These are phyloP conservation scores for Thamnidium elegans DNA, from an alignment of 192 early-diverging fungal genomes.

Conservation along the genomic window DNA sequence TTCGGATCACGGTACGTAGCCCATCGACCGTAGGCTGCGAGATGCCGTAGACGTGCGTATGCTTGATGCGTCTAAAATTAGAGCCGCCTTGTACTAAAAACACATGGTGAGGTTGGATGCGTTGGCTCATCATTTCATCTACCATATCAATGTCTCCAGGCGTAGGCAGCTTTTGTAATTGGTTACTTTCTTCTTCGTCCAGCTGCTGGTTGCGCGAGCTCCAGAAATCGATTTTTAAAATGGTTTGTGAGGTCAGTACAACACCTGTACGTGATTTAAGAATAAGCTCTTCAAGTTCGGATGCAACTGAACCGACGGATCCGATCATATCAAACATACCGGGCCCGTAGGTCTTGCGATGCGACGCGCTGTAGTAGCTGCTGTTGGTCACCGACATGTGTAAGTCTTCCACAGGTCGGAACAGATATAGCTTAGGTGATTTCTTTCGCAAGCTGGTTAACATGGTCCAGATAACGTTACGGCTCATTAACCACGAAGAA, in stretches of 20 bases:
- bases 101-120: slow-evolving; percentile 12
- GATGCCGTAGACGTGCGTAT: slow-evolving; percentile 46
- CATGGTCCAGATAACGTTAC: slow-evolving; percentile 55
- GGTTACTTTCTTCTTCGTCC: slow-evolving; percentile 17
- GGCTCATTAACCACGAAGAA: slow-evolving; percentile 33
- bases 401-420: slow-evolving; percentile 61
- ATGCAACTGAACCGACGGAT: slow-evolving; percentile 27
- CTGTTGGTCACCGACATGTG: slow-evolving; percentile 1
- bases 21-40: slow-evolving; percentile 64
- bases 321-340: slow-evolving; percentile 38
- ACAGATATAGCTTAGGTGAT: slow-evolving; percentile 44
- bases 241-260: slow-evolving; percentile 55
- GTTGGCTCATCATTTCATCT: not conserved
- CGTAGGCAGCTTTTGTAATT: slow-evolving; percentile 6
- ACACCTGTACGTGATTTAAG: slow-evolving; percentile 54
- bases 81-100: slow-evolving; percentile 48
- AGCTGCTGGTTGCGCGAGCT: slow-evolving; percentile 8
- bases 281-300: slow-evolving; percentile 53
- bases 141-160: not conserved
- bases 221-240: slow-evolving; percentile 65
- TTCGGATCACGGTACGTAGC: slow-evolving; percentile 43
- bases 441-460: slow-evolving; percentile 44
- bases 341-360: slow-evolving; percentile 1
- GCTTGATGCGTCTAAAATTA: slow-evolving; percentile 50
- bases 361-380: not conserved